Evolutionary conservation across 495 filamentous ascomycete species (phyloP).

Genomic region (Penicillium odoratum): DNA sequence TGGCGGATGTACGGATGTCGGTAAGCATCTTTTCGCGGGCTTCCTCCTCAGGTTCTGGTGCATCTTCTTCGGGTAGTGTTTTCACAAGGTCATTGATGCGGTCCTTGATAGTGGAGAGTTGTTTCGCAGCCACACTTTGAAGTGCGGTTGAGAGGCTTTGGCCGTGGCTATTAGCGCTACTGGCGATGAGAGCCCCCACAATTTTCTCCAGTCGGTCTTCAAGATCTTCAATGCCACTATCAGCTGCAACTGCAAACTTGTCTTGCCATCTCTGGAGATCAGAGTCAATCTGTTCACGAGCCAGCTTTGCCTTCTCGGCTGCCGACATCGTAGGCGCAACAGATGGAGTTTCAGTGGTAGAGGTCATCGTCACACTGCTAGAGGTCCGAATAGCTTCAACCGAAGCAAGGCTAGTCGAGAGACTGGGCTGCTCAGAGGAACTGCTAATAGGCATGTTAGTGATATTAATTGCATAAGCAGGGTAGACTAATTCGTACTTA

Average conservation of each 20-base stretch:
- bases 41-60: conserved; percentile 52
- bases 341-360: conserved; percentile 22
- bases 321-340: conserved; percentile 34
- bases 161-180: conserved; percentile 64
- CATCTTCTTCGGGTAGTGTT: conserved; percentile 51
- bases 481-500: conserved; percentile 31
- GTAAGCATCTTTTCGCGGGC: conserved; percentile 62
- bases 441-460: conserved; percentile 24
- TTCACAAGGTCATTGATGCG: conserved; percentile 64
- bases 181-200: conserved; percentile 66
- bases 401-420: conserved; percentile 23
- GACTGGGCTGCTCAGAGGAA: conserved; percentile 30
- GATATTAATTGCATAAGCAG: not conserved
- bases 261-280: conserved; percentile 82
- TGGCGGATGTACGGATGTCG: conserved; percentile 70
- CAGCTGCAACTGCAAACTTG: conserved; percentile 79
- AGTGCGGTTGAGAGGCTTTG: conserved; percentile 67
- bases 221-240: conserved; percentile 75
- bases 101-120: conserved; percentile 65
- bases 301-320: conserved; percentile 49
- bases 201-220: conserved; percentile 73
- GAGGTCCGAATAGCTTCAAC: conserved; percentile 20
- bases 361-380: conserved; percentile 26
- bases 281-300: conserved; percentile 66
- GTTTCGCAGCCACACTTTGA: conserved; percentile 59